Evolutionary conservation across 2,329 filamentous ascomycete genomes (phyloP), one percentile per base, ranked within the genome.

Genomic region (Onygenales sp.): DNA sequence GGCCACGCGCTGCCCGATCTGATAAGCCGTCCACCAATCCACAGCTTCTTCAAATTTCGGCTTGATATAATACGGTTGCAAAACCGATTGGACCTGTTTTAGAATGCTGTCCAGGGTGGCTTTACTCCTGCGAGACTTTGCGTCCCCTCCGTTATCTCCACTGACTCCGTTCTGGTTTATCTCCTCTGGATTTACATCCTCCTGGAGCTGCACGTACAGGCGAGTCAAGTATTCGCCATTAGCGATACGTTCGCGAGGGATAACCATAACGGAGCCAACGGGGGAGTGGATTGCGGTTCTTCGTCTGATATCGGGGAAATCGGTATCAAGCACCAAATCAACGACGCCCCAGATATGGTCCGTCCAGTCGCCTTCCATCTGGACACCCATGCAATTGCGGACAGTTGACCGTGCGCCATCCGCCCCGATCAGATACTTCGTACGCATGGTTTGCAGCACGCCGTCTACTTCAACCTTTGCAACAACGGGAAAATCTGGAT

Each of bases 231-330:
- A 84, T 69, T 87, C 80, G 56, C 83, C 80, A 53, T 80, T 71
- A 21, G 70, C 70, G 52, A 80, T 77, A 1, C 75, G 75, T 65
- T 88, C 85, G 27, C 85, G 77, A 0, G 87, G 87, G 54, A 92
- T 90, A 4, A 90, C 83, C 82, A 91, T 87, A 63, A 91, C 84
- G n/a, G 85, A 89, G 1, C 87, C 87, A 55, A 84, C 75, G 45
- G 81, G 76, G 3, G 85, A 89, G 66, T 89, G 87, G 56, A 90
- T 87, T 1, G 85, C 87, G 61, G 83, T 87, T 74, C 87, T 85
- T 77, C 86, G 85, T 76, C 87, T 84, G 61, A 90, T 87, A 64
- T 92, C 86, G 0, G 86, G 86, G 59, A 89, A 89, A 62, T 88
- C 78, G 0, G 86, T 89, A 63, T 81, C 76, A 21, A 87, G 81